Percentiles rank a stretch among this genome's conserved stretches.
These are phyloP conservation scores for Penicillium lagena DNA, from an alignment of 495 filamentous ascomycete genomes.

Conservation along the genomic window DNA sequence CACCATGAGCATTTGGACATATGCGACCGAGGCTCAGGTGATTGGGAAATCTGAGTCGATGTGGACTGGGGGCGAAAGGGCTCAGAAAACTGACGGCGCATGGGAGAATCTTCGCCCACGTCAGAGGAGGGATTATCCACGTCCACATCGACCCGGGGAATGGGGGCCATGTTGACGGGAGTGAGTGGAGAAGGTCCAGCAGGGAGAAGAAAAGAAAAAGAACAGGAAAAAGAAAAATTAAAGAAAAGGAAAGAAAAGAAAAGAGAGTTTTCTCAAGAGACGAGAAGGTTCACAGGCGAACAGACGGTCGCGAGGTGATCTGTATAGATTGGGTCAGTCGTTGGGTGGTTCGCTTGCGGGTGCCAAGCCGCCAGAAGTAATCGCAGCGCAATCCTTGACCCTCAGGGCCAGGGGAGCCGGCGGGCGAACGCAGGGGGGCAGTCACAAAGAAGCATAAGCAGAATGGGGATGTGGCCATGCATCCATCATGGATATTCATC, in stretches of 20 bases:
- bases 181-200: neutral
- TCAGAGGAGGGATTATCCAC: slow-evolving; percentile 36
- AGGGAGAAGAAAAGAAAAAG: slow-evolving; percentile 1
- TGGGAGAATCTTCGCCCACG: slow-evolving; percentile 32
- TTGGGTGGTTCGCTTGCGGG: slow-evolving; percentile 31
- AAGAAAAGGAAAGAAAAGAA: slow-evolving; percentile 1
- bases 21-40: slow-evolving; percentile 21
- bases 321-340: slow-evolving; percentile 30
- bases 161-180: slow-evolving; percentile 26
- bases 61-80: slow-evolving; percentile 29
- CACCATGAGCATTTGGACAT: slow-evolving; percentile 32
- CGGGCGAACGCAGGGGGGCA: neutral
- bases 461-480: too few species aligned
- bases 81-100: slow-evolving; percentile 41
- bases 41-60: slow-evolving; percentile 31
- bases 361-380: slow-evolving; percentile 38
- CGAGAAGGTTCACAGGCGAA: neutral
- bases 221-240: slow-evolving; percentile 1
- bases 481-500: too few species aligned
- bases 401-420: slow-evolving; percentile 5
- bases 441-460: neutral
- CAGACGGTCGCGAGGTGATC: slow-evolving; percentile 5
- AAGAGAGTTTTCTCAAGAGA: slow-evolving; percentile 4
- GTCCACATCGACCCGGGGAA: slow-evolving; percentile 30
- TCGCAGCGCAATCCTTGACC: slow-evolving; percentile 19